phyloP scores from a whole-genome alignment of 305 asterid genomes.

The Fraxinus dipetala region DNA sequence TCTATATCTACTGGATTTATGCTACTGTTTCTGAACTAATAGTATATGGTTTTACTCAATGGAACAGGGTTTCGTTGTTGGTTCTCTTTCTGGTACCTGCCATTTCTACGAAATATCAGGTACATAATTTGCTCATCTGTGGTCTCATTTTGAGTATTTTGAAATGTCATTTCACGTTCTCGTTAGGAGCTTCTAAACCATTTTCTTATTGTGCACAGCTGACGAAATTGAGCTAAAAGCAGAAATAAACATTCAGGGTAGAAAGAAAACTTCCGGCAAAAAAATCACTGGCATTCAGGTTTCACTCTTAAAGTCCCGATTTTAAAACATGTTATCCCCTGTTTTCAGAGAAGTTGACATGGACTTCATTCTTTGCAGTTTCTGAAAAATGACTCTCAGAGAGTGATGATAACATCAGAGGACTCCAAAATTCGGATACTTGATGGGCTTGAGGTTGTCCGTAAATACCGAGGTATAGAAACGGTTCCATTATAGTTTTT shows the following conservation, averaged over 20 bases:
- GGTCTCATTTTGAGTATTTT: background rate
- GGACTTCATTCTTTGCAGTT: conserved; percentile 43
- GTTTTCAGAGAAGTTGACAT: conserved; percentile 22
- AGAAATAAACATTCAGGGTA: conserved; percentile 47
- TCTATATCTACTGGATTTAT: background rate
- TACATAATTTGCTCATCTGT: conserved; percentile 11
- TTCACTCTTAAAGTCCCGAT: conserved; percentile 1
- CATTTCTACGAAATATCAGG: conserved; percentile 60
- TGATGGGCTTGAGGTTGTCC: conserved; percentile 68
- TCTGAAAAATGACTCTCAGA: conserved; percentile 41
- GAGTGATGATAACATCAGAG: conserved; percentile 73
- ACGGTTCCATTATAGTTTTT: background rate
- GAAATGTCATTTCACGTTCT: background rate
- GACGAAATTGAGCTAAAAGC: conserved; percentile 41
- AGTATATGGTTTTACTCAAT: background rate
- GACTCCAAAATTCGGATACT: conserved; percentile 78
- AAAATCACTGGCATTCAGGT: conserved; percentile 88
- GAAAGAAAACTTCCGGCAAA: conserved; percentile 52
- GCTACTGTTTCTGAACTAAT: background rate
- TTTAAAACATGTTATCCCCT: background rate
- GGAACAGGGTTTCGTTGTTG: conserved; percentile 67
- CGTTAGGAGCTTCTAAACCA: conserved; percentile 1
- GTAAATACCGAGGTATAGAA: conserved; percentile 63
- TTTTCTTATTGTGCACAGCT: conserved; percentile 30
- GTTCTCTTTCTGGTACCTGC: conserved; percentile 69